Percentiles rank a stretch among this genome's conserved stretches.
Evolutionary conservation across 768 basidiomycete genomes (phyloP).

Genomic region (Phaeotremella skinneri): DNA sequence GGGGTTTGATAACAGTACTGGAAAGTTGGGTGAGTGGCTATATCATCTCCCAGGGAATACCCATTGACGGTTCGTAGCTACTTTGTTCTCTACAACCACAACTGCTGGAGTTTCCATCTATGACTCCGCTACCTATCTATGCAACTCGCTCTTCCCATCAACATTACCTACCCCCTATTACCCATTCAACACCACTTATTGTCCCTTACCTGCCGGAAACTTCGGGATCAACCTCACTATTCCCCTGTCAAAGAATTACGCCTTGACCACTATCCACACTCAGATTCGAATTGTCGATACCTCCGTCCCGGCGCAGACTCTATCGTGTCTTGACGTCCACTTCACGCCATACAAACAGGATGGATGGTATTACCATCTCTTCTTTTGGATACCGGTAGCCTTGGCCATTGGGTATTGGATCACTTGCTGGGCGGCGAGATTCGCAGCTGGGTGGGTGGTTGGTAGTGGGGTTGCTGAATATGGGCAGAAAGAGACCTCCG

Average conservation of each 20-base stretch:
- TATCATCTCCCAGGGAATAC: background rate
- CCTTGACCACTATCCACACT: slow-evolving; percentile 79
- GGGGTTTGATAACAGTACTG: slow-evolving; percentile 62
- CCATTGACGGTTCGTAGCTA: slow-evolving; percentile 58
- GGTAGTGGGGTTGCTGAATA: slow-evolving; percentile 63
- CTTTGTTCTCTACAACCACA: slow-evolving; percentile 77
- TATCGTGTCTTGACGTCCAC: slow-evolving; percentile 74
- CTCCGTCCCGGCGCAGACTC: slow-evolving; percentile 62
- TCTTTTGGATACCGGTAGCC: slow-evolving; percentile 61
- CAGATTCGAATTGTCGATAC: slow-evolving; percentile 86
- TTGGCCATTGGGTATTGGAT: slow-evolving; percentile 78
- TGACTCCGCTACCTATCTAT: slow-evolving; percentile 71
- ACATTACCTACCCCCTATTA: slow-evolving; percentile 57
- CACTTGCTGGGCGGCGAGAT: slow-evolving; percentile 59
- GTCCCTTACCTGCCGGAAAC: slow-evolving; percentile 73
- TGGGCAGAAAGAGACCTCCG: slow-evolving; percentile 57
- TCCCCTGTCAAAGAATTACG: slow-evolving; percentile 64
- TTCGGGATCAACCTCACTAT: slow-evolving; percentile 73
- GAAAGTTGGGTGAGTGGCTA: slow-evolving; percentile 63
- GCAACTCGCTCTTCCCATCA: slow-evolving; percentile 73
- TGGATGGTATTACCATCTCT: slow-evolving; percentile 54
- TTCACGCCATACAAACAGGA: slow-evolving; percentile 63
- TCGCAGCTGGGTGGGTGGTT: slow-evolving; percentile 69
- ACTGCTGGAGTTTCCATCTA: slow-evolving; percentile 75
- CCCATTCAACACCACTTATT: slow-evolving; percentile 58